Evolutionary conservation across 768 basidiomycete species (phyloP).

Genomic region (Lactarius indigo): DNA sequence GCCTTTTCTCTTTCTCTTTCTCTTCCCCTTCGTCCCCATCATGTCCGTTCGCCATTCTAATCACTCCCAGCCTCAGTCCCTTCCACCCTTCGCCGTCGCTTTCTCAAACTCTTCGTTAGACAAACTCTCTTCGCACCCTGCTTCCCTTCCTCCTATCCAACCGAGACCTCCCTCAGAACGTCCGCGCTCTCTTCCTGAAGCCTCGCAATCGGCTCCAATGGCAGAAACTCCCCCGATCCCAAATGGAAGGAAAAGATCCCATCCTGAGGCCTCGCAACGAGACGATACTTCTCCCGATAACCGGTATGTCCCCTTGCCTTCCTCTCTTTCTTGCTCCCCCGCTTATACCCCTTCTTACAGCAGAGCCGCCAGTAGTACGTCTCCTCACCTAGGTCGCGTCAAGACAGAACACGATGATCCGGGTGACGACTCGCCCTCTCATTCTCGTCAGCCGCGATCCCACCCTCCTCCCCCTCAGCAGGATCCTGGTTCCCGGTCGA

Average conservation of each 20-base stretch:
- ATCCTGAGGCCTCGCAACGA: conserved; percentile 20
- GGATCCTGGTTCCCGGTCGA: conserved; percentile 19
- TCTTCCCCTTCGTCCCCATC: conserved; percentile 2
- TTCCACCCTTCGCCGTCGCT: conserved; percentile 77
- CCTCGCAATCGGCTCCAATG: conserved; percentile 24
- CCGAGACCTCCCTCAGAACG: conserved; percentile 35
- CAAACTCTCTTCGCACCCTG: conserved; percentile 47
- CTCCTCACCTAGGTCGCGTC: conserved; percentile 47
- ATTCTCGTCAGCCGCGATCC: conserved; percentile 13
- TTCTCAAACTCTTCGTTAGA: conserved; percentile 58
- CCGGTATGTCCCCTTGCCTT: conserved; percentile 26
- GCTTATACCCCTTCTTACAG: conserved; percentile 19
- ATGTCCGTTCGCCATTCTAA: conserved; percentile 38
- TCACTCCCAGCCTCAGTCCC: conserved; percentile 51
- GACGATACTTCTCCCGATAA: conserved; percentile 17
- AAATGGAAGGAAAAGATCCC: conserved; percentile 31
- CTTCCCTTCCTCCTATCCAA: conserved; percentile 65
- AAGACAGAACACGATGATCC: conserved; percentile 64
- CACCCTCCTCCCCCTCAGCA: conserved; percentile 11
- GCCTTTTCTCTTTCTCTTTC: not conserved
- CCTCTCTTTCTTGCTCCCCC: conserved; percentile 12
- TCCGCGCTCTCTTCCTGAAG: conserved; percentile 26
- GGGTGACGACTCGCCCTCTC: conserved; percentile 37
- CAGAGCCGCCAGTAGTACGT: conserved; percentile 33
- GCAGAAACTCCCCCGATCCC: conserved; percentile 22